Evolutionary conservation across 306 rosid genomes (phyloP).

Genomic region (Quercus aquifolioides): DNA sequence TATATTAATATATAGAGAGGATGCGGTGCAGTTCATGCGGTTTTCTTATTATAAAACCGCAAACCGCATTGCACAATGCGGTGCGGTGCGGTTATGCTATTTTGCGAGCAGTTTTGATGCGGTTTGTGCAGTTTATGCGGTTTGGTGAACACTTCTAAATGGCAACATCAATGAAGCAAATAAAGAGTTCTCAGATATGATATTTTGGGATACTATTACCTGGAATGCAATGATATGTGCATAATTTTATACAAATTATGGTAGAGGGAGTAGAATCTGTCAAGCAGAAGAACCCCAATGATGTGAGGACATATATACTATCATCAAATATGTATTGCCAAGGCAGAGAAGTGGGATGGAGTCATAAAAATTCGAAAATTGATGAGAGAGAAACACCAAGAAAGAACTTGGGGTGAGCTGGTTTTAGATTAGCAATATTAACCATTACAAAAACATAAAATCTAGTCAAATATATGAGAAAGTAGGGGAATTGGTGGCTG

Average conservation of each 20-base stretch:
- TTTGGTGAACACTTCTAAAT: no score
- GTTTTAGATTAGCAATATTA: conserved; percentile 27
- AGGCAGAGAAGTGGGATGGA: conserved; percentile 36
- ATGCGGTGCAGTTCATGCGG: no score
- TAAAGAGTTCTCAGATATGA: conserved; percentile 37
- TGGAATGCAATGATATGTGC: conserved; percentile 72
- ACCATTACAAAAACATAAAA: conserved; percentile 28
- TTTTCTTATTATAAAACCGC: no score
- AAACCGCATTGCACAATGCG: no score
- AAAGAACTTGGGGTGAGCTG: conserved; percentile 48
- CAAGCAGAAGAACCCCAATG: conserved; percentile 31
- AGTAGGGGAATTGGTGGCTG: conserved; percentile 27
- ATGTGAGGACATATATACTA: conserved; percentile 30
- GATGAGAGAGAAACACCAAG: conserved; percentile 35
- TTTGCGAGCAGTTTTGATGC: no score
- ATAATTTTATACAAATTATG: conserved; percentile 24
- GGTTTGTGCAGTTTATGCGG: no score
- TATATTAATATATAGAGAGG: no score
- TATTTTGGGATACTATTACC: conserved; percentile 30
- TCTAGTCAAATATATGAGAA: conserved; percentile 27
- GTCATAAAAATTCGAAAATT: conserved; percentile 34
- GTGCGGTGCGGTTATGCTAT: no score
- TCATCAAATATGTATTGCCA: conserved; percentile 39
- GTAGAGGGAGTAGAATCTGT: conserved; percentile 29
- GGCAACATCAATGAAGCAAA: conserved; percentile 48